Evolutionary conservation across 2,329 filamentous ascomycete species (phyloP).

Genomic region (Eutypella sp.): DNA sequence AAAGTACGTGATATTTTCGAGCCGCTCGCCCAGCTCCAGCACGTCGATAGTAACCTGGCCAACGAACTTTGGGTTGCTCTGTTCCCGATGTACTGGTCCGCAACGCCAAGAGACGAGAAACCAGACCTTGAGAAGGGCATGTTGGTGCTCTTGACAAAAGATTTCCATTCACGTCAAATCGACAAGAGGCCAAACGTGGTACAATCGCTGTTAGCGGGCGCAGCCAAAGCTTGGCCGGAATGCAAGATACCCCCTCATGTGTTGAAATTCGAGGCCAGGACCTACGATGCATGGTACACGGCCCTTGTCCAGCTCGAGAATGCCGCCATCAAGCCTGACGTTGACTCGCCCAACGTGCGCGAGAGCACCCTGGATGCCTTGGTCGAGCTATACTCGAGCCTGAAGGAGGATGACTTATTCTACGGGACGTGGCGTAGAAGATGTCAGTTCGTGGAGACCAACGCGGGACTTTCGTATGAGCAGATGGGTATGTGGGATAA

Average conservation of each 20-base stretch:
- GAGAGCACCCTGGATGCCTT: slow-evolving; percentile 96
- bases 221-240: slow-evolving; percentile 75
- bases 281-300: slow-evolving; percentile 97
- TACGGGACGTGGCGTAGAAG: slow-evolving; percentile 95
- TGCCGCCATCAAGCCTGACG: slow-evolving; percentile 74
- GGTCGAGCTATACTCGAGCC: slow-evolving; percentile 82
- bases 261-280: slow-evolving; percentile 89
- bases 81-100: slow-evolving; percentile 93
- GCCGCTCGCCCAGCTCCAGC: slow-evolving; percentile 85
- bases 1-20: slow-evolving; percentile 85
- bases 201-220: slow-evolving; percentile 83
- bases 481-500: slow-evolving; percentile 99
- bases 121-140: slow-evolving; percentile 86
- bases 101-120: slow-evolving; percentile 80
- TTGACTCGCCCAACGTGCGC: slow-evolving; percentile 76
- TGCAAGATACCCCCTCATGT: slow-evolving; percentile 95
- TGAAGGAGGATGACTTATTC: slow-evolving; percentile 95
- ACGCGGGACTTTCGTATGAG: slow-evolving; percentile 93
- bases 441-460: slow-evolving; percentile 95
- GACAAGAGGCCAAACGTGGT: slow-evolving; percentile 95
- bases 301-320: slow-evolving; percentile 87
- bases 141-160: slow-evolving; percentile 85
- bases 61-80: slow-evolving; percentile 87
- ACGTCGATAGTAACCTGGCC: slow-evolving; percentile 75
- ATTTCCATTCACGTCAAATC: slow-evolving; percentile 90